These are phyloP conservation scores for Colletotrichum musae DNA, from an alignment of 2,329 filamentous ascomycete species.

Conservation along the genomic window DNA sequence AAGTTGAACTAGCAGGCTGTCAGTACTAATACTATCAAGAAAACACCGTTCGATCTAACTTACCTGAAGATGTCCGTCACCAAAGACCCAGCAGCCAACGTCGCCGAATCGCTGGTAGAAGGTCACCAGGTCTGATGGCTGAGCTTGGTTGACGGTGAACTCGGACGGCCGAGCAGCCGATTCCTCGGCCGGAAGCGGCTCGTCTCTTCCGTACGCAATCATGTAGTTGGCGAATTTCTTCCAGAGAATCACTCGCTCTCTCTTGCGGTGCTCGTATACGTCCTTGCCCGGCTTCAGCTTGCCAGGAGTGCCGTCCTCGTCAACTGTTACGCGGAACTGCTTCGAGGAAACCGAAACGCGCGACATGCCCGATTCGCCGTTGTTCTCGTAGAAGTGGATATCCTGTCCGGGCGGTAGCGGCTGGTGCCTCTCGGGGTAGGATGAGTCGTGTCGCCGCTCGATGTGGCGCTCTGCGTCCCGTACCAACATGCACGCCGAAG, in stretches of 20 bases:
- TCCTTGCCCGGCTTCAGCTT: conserved; percentile 75
- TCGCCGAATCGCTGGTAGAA: conserved; percentile 88
- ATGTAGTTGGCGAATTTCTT: conserved; percentile 84
- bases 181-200: conserved; percentile 67
- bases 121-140: conserved; percentile 74
- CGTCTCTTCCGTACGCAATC: conserved; percentile 81
- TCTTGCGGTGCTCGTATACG: conserved; percentile 75
- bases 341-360: conserved; percentile 76
- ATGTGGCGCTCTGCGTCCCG: conserved; percentile 80
- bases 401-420: conserved; percentile 75
- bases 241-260: conserved; percentile 77
- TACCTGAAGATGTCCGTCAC: conserved; percentile 84
- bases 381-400: conserved; percentile 83
- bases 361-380: conserved; percentile 73
- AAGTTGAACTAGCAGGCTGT: conserved; percentile 79
- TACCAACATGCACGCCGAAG: conserved; percentile 80
- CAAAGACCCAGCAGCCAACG: conserved; percentile 86
- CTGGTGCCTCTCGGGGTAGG: conserved; percentile 71
- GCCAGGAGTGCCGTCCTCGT: conserved; percentile 71
- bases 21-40: conserved; percentile 43
- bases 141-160: conserved; percentile 41
- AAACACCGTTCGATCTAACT: conserved; percentile 37
- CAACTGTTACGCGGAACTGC: conserved; percentile 69
- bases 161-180: conserved; percentile 54
- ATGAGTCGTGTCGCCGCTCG: conserved; percentile 69